Base-by-base conservation (phyloP, 169 alveolate species). In the Neospora caninum region DNA sequence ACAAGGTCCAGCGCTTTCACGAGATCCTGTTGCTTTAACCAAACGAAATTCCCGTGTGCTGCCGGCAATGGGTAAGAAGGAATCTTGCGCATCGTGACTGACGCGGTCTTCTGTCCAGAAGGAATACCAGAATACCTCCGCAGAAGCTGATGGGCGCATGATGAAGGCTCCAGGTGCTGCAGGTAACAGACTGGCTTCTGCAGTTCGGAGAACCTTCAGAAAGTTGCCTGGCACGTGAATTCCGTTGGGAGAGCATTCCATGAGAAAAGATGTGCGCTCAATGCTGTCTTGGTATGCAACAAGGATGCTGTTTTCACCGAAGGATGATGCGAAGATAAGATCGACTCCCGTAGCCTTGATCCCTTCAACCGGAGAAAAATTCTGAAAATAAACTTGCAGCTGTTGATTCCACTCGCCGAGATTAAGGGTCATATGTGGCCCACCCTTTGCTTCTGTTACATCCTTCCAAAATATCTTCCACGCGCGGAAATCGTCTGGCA, bases 381-480 rank as follows among this genome's bases (percentile, higher is more conserved):
- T 42, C 38, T 25, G 39, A 36, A 43, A 82, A 20, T 10, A 45
- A 27, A 49, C 34, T n/a, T 82, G 89, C 89, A 82, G 89, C 38
- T 82, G 69, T n/a, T 82, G 89, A 49, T 82, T 82, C 89, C 89
- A 82, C 67, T 82, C 89, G 69, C 36, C 41, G 58, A 82, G 41
- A 41, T 25, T 22, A 20, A 82, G 42, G 58, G 58, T 36, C n/a
- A 25, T 29, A 13, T 10, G 43, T 49, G 58, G 0, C 18, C 18
- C 58, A 13, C 58, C 58, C 0, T 0, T 9, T 4, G 0, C 78
- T 64, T 20, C 78, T 64, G 78, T 45, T 0, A n/a, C 41, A 25
- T 41, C 67, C 41, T 82, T 39, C 89, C 89, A 82, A 20, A 82
- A 20, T 7, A 82, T 41, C 69, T 82, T 82, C 89, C 89, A 82